Base-by-base conservation (phyloP, 139 green algal genomes). In the Micractinium conductrix region DNA sequence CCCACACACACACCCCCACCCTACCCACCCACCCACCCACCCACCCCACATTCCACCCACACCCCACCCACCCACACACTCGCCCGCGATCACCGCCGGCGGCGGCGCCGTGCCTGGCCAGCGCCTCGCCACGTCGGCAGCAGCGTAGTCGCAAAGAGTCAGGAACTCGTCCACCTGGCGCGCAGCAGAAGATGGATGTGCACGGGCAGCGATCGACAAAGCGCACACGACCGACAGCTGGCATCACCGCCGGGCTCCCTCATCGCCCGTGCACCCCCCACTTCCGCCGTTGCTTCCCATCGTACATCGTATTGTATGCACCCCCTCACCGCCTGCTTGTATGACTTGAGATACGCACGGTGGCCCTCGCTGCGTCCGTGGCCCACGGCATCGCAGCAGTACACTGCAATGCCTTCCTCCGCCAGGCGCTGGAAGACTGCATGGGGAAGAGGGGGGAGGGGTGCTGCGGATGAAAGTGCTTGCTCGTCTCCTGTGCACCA, bases 151-250 rank as follows among this genome's bases (percentile, higher is more conserved):
- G 82, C 86, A 53, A 72, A 90, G 87, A 3, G 58, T 70, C 38
- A 89, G 78, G 45, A 90, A 73, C 74, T 95, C 93, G 42, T 92
- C 88, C n/a, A 92, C 85, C 87, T 91, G 48, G 9, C 2, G 53
- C 33, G 26, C 17, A 2, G 12, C 8, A 30, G n/a, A 78, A 7
- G 16, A 68, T 45, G n/a, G n/a, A 22, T 8, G 45, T 8, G 35
- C 2, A 4, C 6, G 26, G 53, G 10, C 10, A 24, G 1, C 4
- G 35, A n/a, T n/a, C n/a, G n/a, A n/a, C n/a, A n/a, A 48, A 22
- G 19, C 50, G 72, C 5, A 14, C 21, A 65, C 17, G n/a, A 60
- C 3, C 22, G 4, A 2, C 28, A 10, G 5, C 4, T 40, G 28
- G 19, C 28, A 10, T 8, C 24, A 65, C 14, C 48, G 24, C 40